Conservation (phyloP, 345 rosid species). For the Salix suchowensis region DNA sequence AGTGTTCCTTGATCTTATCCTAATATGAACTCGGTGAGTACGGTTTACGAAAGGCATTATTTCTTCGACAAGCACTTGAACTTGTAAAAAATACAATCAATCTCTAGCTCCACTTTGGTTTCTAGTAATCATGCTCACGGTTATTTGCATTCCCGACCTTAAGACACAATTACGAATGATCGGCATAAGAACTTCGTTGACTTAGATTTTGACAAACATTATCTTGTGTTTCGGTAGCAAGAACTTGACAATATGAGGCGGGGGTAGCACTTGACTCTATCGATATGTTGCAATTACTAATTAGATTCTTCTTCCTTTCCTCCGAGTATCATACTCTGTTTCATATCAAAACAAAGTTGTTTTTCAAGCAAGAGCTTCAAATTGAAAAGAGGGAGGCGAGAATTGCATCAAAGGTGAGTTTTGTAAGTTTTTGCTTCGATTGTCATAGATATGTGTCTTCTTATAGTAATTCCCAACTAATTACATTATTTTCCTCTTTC, state of each 20-base stretch:
- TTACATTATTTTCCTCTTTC: background rate
- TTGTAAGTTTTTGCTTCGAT: background rate
- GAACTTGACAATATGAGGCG: too few relatives aligned
- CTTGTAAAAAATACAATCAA: background rate
- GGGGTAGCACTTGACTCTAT: too few relatives aligned
- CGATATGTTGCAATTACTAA: background rate
- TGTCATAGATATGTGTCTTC: background rate
- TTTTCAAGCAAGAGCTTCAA: conserved; percentile 33
- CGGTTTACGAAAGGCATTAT: background rate
- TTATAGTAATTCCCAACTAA: background rate
- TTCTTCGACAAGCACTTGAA: background rate
- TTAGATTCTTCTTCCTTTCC: background rate
- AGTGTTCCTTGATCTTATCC: background rate
- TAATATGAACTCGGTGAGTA: background rate
- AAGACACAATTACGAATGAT: too few relatives aligned
- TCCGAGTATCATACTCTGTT: conserved; percentile 45
- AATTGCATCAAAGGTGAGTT: conserved; percentile 37
- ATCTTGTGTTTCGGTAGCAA: too few relatives aligned
- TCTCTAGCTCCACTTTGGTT: background rate
- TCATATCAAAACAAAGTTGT: conserved; percentile 19
- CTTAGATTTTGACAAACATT: too few relatives aligned
- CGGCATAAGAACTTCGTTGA: too few relatives aligned
- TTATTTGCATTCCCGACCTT: background rate
- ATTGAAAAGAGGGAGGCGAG: conserved; percentile 44
- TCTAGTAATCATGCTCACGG: background rate